A percentile compares a stretch with the other conserved stretches of the same genome.
Evolutionary conservation across 1,284 basidiomycete genomes (phyloP).

Genomic region (Exobasidium rhododendri): DNA sequence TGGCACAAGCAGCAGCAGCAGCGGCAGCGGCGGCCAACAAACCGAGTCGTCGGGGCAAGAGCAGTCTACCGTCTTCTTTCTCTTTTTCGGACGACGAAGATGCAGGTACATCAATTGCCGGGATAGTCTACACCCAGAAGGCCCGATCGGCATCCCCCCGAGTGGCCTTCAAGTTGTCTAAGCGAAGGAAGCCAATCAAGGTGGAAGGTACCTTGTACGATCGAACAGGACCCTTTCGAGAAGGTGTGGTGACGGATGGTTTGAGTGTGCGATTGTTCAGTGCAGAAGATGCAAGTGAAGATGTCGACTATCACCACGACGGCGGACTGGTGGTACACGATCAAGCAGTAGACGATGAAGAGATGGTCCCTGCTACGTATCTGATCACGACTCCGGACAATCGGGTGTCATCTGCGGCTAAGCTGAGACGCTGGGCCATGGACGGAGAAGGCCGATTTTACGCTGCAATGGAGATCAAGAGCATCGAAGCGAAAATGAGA

Average conservation of each 20-base stretch:
- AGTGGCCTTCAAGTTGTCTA: conserved; percentile 31
- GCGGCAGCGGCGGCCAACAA: conserved; percentile 26
- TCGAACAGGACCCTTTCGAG: conserved; percentile 43
- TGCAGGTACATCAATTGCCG: neutral
- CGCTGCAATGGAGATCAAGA: conserved; percentile 54
- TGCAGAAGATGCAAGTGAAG: conserved; percentile 16
- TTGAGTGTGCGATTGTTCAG: conserved; percentile 50
- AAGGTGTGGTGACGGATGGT: conserved; percentile 48
- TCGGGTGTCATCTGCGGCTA: conserved; percentile 51
- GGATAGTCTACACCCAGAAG: neutral
- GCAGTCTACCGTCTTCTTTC: conserved; percentile 13
- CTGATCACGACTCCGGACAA: conserved; percentile 54
- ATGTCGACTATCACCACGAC: neutral
- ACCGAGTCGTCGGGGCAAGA: conserved; percentile 16
- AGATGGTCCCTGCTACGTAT: conserved; percentile 25
- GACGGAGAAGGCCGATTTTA: conserved; percentile 48
- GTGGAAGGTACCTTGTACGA: conserved; percentile 53
- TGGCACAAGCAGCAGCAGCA: conserved; percentile 34
- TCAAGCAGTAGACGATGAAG: conserved; percentile 4
- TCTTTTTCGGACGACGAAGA: neutral
- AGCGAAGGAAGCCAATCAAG: conserved; percentile 30
- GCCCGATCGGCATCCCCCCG: conserved; percentile 11
- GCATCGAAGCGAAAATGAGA: conserved; percentile 46
- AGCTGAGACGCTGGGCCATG: conserved; percentile 52
- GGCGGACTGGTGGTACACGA: neutral